Base-by-base conservation (phyloP, 176 grass and related monocot species). In the Aechmea fasciata region DNA sequence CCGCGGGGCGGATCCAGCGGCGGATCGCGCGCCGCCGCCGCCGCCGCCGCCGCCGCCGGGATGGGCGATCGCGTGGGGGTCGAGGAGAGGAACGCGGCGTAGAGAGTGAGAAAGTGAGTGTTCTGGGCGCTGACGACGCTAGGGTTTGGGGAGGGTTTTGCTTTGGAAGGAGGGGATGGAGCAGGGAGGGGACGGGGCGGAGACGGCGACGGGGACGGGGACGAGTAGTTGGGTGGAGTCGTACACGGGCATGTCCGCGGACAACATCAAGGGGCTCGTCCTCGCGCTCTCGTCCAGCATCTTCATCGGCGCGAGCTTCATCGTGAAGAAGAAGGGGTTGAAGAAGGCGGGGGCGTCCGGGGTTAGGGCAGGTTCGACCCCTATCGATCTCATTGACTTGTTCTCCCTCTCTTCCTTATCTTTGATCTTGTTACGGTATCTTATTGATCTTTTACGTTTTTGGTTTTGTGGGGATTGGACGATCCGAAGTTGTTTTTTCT, bases 281-380 rank as follows among this genome's bases (percentile, higher is more conserved):
- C 84, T 99, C 47, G 94, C 94, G 49, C 84, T 99, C 23, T 99
- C 90, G 9, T 99, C 94, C 77, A 99, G 94, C 77, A 18, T 87
- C 67, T 99, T 99, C 66, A 99, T 99, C 63, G 94, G 94, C 1
- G 78, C 86, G 66, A 99, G 94, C 79, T 99, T 99, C 82, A 99
- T 99, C 85, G 90, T 99, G 25, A 99, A 99, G 89, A 99, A 99
- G 82, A 99, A 99, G 80, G 94, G 94, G 17, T 81, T 99, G 48
- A 93, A 92, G 80, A 99, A 93, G 78, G 94, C 94, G 20, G 87
- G 84, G 14, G 84, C 90, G 11, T 90, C 89, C 23, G 94, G 94
- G 50, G 69, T 93, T 18, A 88, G 90, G 64, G 94, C 94, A 93
- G 94, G 94, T 99, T 70, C 64, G 66, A 41, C 29, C 29, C 29